Evolutionary conservation across 352 stramenopile genomes (phyloP), one percentile per base, ranked within the genome.

Genomic region (Halophytophthora batemanensis): DNA sequence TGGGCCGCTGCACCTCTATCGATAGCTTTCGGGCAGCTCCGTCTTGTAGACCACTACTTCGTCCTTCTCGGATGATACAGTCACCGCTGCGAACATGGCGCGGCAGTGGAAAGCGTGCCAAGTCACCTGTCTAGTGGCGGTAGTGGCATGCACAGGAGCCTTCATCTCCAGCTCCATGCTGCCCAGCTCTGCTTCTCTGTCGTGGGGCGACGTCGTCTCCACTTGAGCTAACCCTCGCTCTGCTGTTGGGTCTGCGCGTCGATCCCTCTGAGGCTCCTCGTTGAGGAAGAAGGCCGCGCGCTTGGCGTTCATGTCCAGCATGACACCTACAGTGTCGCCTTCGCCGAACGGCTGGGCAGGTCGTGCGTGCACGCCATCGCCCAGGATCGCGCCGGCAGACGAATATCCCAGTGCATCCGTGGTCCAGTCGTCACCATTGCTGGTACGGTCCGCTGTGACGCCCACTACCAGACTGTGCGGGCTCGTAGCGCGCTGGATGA

Each of bases 271-370:
- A 3, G 66, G 61, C 28, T 61, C 48, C 25, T 73, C 62, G n/a
- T 79, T 82, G 19, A 70, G 60, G 37, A 70, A 84, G 51, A 84
- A 82, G 7, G 62, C 51, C 31, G 75, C 56, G 14, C 57, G 49
- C 7, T 59, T 52, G n/a, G 46, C 25, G 40, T 84, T 82, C 56
- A 77, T 73, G 41, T 84, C 68, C 36, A 84, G 25, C 8, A 66
- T 65, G 29, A 83, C 64, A 11, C 69, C 67, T 6, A 83, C 56
- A 6, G 58, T 65, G 46, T 82, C 70, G 36, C 74, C 74, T 31
- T 59, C 60, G 6, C 31, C 31, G 31, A 66, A 82, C 10, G 61
- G 38, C 37, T 73, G 50, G 1, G 55, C 68, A 39, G 41, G 60
- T 14, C 42, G 61, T 36, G 79, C 46, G 28, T 77, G 61, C 28